Percentiles rank a stretch among this genome's conserved stretches.
These are phyloP conservation scores for Helicocarpus griseus DNA, from an alignment of 2,329 filamentous ascomycete genomes.

Conservation along the genomic window DNA sequence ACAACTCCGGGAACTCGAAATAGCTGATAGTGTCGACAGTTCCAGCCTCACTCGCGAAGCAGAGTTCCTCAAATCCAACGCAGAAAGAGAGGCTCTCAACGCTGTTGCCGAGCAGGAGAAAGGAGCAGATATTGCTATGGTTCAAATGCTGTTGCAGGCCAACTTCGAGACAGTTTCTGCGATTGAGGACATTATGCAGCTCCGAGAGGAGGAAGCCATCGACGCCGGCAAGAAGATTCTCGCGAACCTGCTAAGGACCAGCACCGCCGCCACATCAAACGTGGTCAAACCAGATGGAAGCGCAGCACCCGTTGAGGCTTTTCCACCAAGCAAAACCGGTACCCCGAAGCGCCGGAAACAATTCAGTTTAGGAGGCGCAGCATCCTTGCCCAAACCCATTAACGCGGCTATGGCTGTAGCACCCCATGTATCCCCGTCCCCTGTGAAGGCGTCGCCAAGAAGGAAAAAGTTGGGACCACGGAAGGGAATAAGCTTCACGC, in stretches of 20 bases:
- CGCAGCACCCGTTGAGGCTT: conserved; percentile 41
- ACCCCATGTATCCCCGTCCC: conserved; percentile 42
- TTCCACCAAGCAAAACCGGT: conserved; percentile 60
- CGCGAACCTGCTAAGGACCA: conserved; percentile 65
- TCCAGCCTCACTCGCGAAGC: conserved; percentile 69
- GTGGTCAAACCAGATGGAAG: conserved; percentile 83
- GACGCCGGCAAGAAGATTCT: conserved; percentile 69
- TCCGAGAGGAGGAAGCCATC: conserved; percentile 77
- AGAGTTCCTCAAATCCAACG: conserved; percentile 73
- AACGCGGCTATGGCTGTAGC: conserved; percentile 23
- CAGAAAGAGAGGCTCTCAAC: conserved; percentile 66
- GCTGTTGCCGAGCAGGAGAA: conserved; percentile 79
- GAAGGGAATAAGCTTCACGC: conserved; percentile 73
- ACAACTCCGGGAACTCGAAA: conserved; percentile 64
- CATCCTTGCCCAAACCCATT: conserved; percentile 17
- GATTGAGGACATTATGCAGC: conserved; percentile 67
- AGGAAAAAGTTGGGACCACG: conserved; percentile 57
- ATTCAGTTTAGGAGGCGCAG: conserved; percentile 29
- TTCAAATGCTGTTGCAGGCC: conserved; percentile 76
- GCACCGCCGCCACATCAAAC: conserved; percentile 64
- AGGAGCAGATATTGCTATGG: conserved; percentile 61
- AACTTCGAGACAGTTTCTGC: conserved; percentile 88
- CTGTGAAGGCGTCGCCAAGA: conserved; percentile 69
- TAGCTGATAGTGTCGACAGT: conserved; percentile 56
- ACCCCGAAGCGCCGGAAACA: conserved; percentile 66